Evolutionary conservation across 306 rosid genomes (phyloP).

Genomic region (Begonia fuchsioides): DNA sequence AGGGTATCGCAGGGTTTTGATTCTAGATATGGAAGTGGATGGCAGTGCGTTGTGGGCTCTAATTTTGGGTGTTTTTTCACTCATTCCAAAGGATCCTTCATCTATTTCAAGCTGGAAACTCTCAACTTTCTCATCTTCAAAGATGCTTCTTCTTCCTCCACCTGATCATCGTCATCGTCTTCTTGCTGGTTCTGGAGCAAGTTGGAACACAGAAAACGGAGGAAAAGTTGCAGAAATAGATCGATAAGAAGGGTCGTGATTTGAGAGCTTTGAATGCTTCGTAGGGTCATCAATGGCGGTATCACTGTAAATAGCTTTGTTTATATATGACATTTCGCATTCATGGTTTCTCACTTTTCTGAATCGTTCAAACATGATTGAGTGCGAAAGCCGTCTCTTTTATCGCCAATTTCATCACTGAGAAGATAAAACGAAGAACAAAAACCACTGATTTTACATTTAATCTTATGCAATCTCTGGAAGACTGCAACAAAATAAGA

Average conservation of each 20-base stretch:
- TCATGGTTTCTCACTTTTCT: not conserved
- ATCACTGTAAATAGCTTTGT: conserved; percentile 8
- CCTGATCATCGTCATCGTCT: conserved; percentile 4
- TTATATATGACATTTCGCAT: not conserved
- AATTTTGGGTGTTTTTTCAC: conserved; percentile 96
- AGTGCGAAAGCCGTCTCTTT: no score
- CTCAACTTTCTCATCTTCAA: conserved; percentile 80
- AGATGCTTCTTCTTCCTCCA: conserved; percentile 36
- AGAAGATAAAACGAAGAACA: not conserved
- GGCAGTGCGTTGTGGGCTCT: no score
- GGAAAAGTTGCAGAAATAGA: no score
- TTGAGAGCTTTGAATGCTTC: conserved; percentile 6
- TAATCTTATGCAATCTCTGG: no score
- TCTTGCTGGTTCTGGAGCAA: not conserved
- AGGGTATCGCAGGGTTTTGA: conserved; percentile 48
- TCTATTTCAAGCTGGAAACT: conserved; percentile 68
- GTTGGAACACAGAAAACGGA: no score
- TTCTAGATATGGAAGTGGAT: conserved; percentile 55
- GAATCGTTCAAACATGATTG: no score
- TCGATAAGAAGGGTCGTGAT: no score
- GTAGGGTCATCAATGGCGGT: conserved; percentile 1
- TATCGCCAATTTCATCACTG: not conserved
- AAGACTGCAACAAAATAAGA: no score
- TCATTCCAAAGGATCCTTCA: conserved; percentile 72
- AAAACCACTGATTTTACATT: not conserved